Conservation (phyloP, 306 rosid species). For the Trifolium repens region DNA sequence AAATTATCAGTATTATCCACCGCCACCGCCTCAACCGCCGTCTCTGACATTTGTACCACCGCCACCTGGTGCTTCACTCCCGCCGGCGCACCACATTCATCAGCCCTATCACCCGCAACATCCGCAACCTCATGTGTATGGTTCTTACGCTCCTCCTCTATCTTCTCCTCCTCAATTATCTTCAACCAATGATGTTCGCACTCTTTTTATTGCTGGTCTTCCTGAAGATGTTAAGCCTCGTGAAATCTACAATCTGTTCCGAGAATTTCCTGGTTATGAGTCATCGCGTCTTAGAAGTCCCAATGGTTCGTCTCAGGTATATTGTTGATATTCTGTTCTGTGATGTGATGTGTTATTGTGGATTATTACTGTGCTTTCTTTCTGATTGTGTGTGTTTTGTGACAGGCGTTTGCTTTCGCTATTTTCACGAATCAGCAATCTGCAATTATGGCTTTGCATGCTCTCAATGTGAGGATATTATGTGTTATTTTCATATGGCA, state of each 20-base stretch:
- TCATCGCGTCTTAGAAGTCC: constrained; percentile 94
- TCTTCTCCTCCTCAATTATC: constrained; percentile 15
- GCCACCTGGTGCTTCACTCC: constrained; percentile 50
- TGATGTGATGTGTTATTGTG: not conserved
- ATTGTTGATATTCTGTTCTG: not conserved
- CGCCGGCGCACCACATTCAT: constrained; percentile 46
- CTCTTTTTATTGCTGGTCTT: constrained; percentile 91
- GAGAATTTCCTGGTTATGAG: constrained; percentile 90
- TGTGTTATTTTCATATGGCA: constrained; percentile 20
- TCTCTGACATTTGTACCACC: constrained; percentile 47
- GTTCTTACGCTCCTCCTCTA: constrained; percentile 53
- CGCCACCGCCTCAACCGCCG: constrained; percentile 31
- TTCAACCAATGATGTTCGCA: constrained; percentile 72
- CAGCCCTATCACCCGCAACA: constrained; percentile 47
- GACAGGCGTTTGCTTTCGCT: constrained; percentile 92
- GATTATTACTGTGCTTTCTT: not conserved
- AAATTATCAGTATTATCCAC: constrained; percentile 66
- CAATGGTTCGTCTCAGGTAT: constrained; percentile 71
- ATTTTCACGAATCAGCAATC: constrained; percentile 84
- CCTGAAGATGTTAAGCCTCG: constrained; percentile 88
- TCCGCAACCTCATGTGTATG: constrained; percentile 50
- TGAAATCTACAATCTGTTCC: constrained; percentile 85
- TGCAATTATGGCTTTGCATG: constrained; percentile 83
- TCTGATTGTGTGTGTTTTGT: not conserved
- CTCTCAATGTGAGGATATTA: constrained; percentile 69